Conservation (phyloP, 2,329 filamentous ascomycete species). For the Cercospora canescens region DNA sequence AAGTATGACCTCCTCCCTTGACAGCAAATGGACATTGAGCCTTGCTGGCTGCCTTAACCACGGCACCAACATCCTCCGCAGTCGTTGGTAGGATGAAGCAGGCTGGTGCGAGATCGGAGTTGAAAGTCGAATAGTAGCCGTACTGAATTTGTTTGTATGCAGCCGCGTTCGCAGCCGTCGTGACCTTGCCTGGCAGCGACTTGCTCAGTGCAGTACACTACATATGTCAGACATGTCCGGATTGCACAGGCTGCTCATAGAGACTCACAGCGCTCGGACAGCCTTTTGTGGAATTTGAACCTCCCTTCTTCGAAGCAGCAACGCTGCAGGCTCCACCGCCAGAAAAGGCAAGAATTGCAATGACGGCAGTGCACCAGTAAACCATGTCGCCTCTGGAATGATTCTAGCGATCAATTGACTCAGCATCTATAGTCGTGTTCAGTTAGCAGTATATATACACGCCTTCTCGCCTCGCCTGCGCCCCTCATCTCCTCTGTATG, state of each 20-base stretch:
- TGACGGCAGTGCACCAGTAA: not conserved
- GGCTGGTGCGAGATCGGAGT: constrained; percentile 13
- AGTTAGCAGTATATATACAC: not conserved
- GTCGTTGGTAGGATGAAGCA: constrained; percentile 20
- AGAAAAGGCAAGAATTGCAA: not conserved
- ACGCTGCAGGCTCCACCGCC: not conserved
- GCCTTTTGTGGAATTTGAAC: not conserved
- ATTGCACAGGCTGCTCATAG: not conserved
- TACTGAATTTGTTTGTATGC: not conserved
- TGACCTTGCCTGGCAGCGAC: not conserved
- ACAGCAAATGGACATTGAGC: constrained; percentile 31
- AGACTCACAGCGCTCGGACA: not conserved
- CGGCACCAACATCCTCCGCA: constrained; percentile 14
- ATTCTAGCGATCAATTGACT: not conserved
- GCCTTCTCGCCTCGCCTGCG: not conserved
- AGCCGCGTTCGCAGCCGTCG: not conserved
- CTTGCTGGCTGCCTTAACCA: constrained; percentile 10
- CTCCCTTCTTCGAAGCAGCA: not conserved
- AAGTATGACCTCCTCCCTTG: constrained; percentile 31
- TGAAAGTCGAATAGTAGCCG: constrained; percentile 20
- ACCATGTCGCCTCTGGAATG: not conserved
- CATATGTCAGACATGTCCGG: not conserved
- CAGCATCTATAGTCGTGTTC: not conserved
- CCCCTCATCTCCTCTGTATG: not conserved
- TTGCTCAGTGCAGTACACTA: not conserved